Evolutionary conservation across 257 asterid species (phyloP).

Genomic region (Osmanthus fragrans): DNA sequence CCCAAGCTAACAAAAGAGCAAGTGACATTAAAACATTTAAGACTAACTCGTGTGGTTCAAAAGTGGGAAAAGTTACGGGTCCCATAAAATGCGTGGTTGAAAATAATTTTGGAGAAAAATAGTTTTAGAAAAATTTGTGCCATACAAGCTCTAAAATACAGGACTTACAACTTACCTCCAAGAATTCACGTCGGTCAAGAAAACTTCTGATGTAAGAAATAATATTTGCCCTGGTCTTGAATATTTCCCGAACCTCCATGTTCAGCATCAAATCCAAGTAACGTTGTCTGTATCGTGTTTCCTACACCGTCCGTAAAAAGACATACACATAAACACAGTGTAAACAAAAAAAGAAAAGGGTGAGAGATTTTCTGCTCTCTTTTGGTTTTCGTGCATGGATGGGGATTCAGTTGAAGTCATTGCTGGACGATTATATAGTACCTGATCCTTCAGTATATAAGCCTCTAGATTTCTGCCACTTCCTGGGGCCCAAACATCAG

Average conservation of each 20-base stretch:
- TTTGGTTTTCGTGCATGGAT: background rate
- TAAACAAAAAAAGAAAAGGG: background rate
- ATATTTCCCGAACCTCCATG: slow-evolving; percentile 71
- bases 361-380: slow-evolving; percentile 15
- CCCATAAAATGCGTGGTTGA: no score
- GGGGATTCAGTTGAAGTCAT: background rate
- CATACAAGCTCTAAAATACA: no score
- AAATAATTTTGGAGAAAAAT: no score
- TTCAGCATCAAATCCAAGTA: slow-evolving; percentile 85
- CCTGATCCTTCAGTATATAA: slow-evolving; percentile 81
- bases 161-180: slow-evolving; percentile 58
- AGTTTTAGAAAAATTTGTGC: no score
- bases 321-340: background rate
- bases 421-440: slow-evolving; percentile 16
- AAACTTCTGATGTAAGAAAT: slow-evolving; percentile 63
- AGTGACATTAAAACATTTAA: background rate
- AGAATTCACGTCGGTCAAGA: slow-evolving; percentile 64
- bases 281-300: slow-evolving; percentile 90
- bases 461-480: slow-evolving; percentile 66
- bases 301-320: slow-evolving; percentile 37
- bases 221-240: slow-evolving; percentile 70
- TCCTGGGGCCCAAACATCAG: slow-evolving; percentile 78
- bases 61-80: no score
- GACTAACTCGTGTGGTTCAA: background rate
- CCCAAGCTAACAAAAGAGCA: background rate